These are phyloP conservation scores for Cladorrhinum samala DNA, from an alignment of 495 filamentous ascomycete species.

Conservation along the genomic window DNA sequence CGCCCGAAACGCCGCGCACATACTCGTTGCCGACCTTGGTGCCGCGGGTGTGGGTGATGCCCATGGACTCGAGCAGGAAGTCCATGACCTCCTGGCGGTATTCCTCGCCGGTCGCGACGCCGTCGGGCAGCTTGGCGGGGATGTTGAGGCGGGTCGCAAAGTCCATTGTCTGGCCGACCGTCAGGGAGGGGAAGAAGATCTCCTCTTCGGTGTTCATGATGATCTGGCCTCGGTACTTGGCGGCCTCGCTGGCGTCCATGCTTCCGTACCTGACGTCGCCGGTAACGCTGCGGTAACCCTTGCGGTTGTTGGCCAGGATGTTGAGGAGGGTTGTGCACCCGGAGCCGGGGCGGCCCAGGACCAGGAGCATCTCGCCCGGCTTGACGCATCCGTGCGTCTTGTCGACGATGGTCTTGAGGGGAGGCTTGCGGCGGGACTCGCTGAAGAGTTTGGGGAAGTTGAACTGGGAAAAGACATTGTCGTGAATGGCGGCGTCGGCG, in stretches of 20 bases:
- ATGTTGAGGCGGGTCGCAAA: conserved; percentile 53
- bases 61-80: conserved; percentile 32
- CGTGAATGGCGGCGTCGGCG: conserved; percentile 36
- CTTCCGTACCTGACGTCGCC: conserved; percentile 68
- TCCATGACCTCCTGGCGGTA: conserved; percentile 16
- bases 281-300: conserved; percentile 59
- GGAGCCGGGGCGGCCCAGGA: conserved; percentile 66
- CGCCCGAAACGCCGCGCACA: conserved; percentile 63
- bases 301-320: conserved; percentile 63
- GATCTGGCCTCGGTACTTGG: conserved; percentile 60
- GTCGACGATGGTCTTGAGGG: conserved; percentile 58
- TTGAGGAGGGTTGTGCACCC: conserved; percentile 83
- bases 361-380: conserved; percentile 75
- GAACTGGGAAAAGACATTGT: conserved; percentile 50
- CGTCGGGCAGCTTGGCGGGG: conserved; percentile 27
- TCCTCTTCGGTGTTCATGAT: conserved; percentile 51
- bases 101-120: conserved; percentile 9
- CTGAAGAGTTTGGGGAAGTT: conserved; percentile 42
- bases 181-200: conserved; percentile 57
- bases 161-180: conserved; percentile 54
- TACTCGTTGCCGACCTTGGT: conserved; percentile 79
- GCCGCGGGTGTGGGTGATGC: conserved; percentile 69
- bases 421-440: conserved; percentile 41
- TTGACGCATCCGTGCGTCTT: conserved; percentile 43
- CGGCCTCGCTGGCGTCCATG: conserved; percentile 41